Evolutionary conservation across 2,329 filamentous ascomycete genomes (phyloP).

Genomic region (Verticillium tricorpus): DNA sequence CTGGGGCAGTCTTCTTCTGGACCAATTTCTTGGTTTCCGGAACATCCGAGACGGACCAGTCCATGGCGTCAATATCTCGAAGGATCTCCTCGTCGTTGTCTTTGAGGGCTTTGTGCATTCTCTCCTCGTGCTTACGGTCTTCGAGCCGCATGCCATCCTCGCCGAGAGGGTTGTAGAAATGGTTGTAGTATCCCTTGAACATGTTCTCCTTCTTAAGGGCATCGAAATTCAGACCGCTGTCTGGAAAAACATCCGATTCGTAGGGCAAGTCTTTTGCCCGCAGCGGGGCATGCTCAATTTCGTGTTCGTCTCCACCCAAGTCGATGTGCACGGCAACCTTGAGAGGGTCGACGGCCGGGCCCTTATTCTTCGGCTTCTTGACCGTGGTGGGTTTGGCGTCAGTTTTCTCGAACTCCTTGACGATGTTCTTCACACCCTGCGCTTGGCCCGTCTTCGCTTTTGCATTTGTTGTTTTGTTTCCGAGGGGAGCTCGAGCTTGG

Average conservation of each 20-base stretch:
- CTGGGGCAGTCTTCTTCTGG: constrained; percentile 22
- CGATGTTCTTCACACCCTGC: constrained; percentile 55
- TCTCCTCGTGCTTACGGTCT: constrained; percentile 56
- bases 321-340: constrained; percentile 62
- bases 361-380: constrained; percentile 55
- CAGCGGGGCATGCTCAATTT: constrained; percentile 88
- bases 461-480: constrained; percentile 94
- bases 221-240: constrained; percentile 50
- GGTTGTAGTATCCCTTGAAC: constrained; percentile 56
- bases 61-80: constrained; percentile 58
- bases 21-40: constrained; percentile 36
- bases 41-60: constrained; percentile 56
- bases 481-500: constrained; percentile 73
- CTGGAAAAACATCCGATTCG: constrained; percentile 64
- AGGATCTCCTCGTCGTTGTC: constrained; percentile 64
- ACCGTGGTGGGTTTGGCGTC: constrained; percentile 55
- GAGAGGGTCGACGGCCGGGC: constrained; percentile 45
- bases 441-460: constrained; percentile 69
- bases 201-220: constrained; percentile 54
- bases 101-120: constrained; percentile 44
- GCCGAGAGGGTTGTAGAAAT: constrained; percentile 59
- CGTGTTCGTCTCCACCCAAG: constrained; percentile 52
- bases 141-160: constrained; percentile 61
- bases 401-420: constrained; percentile 59
- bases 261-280: constrained; percentile 62